Base-by-base conservation (phyloP, 805 yeast species). In the Ogataea trehalophila region DNA sequence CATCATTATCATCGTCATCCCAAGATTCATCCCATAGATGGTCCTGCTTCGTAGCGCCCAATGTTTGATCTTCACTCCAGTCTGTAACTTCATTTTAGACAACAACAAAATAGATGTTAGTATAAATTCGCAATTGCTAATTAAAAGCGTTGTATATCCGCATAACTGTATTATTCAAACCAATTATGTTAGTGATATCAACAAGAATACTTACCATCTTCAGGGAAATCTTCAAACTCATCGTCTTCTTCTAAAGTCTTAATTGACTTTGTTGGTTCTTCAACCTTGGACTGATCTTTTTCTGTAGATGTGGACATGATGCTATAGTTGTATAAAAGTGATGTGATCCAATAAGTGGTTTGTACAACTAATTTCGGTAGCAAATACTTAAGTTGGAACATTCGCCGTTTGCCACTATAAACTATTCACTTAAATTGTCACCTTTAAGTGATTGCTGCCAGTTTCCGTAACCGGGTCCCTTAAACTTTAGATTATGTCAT, bases 141-240 rank as follows among this genome's bases (percentile, higher is more conserved):
- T 26, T 26, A 26, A 26, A 9, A 26, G 31, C 9, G 7, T 20
- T 20, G 3, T 20, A 26, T 26, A 26, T 26, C 3, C 9, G 11
- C 3, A 9, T 26, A 26, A 11, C 31, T 26, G 31, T 2, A 26
- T 8, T 9, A 26, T 26, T 26, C 11, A 9, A 11, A 26, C 31
- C 31, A 26, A 26, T 9, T 26, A 26, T 26, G 9, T 2, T 4
- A 26, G 2, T 26, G 31, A 26, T 26, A 20, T 20, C 20, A 26
- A 26, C 13, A 26, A 11, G 9, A 26, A 7, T 38, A 66, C 77
- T 39, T 55, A 75, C 79, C 75, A 62, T 90, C 96, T 47, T 81
- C 89, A 15, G 96, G 97, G 72, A 92, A 92, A 64, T 92, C 98
- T 71, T 92, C 98, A 63, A 92, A 92, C 66, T 91, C 97, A 63